Percentiles rank a stretch among this genome's conserved stretches.
phyloP scores from a whole-genome alignment of 345 rosid genomes.

The Geranium brycei region DNA sequence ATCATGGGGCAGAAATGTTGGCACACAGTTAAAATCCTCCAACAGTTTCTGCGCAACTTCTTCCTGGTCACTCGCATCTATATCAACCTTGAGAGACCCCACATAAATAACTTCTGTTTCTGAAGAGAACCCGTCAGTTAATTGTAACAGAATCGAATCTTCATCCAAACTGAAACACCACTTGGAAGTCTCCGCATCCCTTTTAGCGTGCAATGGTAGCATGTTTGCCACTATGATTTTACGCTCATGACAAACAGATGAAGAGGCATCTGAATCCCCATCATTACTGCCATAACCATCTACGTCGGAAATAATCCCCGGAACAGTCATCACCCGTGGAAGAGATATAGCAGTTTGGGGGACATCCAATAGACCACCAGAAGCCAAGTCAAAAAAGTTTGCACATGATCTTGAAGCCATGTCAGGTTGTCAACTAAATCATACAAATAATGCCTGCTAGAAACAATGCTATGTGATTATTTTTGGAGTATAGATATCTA shows the following conservation, averaged over 20 bases:
- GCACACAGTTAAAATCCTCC: slow-evolving; percentile 31
- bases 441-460: not conserved
- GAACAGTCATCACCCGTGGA: slow-evolving; percentile 62
- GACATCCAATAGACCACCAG: slow-evolving; percentile 46
- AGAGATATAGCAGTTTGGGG: slow-evolving; percentile 51
- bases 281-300: slow-evolving; percentile 35
- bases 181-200: slow-evolving; percentile 19
- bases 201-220: slow-evolving; percentile 24
- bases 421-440: not conserved
- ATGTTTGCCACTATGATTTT: slow-evolving; percentile 30
- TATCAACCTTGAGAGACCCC: slow-evolving; percentile 32
- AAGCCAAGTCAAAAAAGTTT: slow-evolving; percentile 42
- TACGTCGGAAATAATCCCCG: slow-evolving; percentile 55
- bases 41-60: slow-evolving; percentile 27
- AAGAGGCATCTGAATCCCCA: slow-evolving; percentile 39
- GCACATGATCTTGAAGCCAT: slow-evolving; percentile 55
- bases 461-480: too few species aligned
- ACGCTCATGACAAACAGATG: slow-evolving; percentile 35
- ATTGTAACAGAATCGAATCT: slow-evolving; percentile 23
- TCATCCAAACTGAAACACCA: slow-evolving; percentile 31
- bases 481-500: not conserved
- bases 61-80: slow-evolving; percentile 27
- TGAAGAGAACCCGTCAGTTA: slow-evolving; percentile 28
- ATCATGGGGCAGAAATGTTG: slow-evolving; percentile 33
- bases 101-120: slow-evolving; percentile 24